A percentile compares a stretch with the other conserved stretches of the same genome.
Evolutionary conservation across 306 rosid genomes (phyloP).

Genomic region (Vigna unguiculata): DNA sequence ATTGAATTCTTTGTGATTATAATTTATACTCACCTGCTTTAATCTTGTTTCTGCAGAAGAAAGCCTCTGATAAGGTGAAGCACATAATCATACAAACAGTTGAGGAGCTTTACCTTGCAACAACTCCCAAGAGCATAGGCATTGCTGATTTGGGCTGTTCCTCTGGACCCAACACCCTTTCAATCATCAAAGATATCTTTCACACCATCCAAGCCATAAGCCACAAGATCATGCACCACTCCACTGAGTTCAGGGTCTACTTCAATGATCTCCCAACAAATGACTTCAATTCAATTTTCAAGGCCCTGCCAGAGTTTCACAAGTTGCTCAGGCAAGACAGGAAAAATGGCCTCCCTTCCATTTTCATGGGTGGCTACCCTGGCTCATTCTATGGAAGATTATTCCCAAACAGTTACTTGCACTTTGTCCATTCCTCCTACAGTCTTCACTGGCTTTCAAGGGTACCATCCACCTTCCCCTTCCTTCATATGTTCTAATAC

Average conservation of each 20-base stretch:
- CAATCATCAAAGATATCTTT: conserved; percentile 78
- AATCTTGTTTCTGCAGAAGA: conserved; percentile 59
- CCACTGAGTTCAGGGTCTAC: conserved; percentile 72
- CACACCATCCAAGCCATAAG: conserved; percentile 61
- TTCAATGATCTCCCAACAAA: conserved; percentile 95
- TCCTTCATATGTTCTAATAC: no score
- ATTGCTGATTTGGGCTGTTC: conserved; percentile 97
- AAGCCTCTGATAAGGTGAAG: conserved; percentile 79
- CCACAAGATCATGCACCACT: conserved; percentile 50
- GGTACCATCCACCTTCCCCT: conserved; percentile 45
- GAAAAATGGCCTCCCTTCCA: conserved; percentile 55
- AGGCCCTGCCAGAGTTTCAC: conserved; percentile 83
- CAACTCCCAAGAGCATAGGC: conserved; percentile 75
- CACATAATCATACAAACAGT: conserved; percentile 74
- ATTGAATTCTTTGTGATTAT: conserved; percentile 7
- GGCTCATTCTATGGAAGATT: conserved; percentile 92
- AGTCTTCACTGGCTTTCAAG: conserved; percentile 93
- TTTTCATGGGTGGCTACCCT: conserved; percentile 90
- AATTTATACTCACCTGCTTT: background rate
- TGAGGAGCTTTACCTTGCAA: conserved; percentile 62
- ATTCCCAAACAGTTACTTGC: conserved; percentile 76
- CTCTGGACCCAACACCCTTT: conserved; percentile 82
- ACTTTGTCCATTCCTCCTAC: conserved; percentile 84
- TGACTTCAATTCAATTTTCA: conserved; percentile 94
- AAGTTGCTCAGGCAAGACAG: conserved; percentile 52